These are phyloP conservation scores for Cylindrotheca closterium DNA, from an alignment of 108 stramenopile species.

Conservation along the genomic window DNA sequence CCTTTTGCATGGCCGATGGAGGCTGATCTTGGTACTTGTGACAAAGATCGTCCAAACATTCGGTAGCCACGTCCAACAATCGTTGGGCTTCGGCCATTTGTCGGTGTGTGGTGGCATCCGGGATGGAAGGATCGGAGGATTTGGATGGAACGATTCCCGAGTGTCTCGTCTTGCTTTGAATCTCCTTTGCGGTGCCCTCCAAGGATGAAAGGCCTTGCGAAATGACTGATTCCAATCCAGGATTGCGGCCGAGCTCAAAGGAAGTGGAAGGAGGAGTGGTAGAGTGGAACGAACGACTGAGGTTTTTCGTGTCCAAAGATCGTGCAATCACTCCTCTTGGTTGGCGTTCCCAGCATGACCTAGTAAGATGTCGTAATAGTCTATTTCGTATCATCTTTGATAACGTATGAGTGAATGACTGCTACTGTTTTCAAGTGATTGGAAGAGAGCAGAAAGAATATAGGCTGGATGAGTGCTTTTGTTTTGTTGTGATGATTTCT, in stretches of 20 bases:
- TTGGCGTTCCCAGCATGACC: no score
- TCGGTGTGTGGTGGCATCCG: slow-evolving; percentile 5
- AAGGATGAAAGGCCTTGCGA: slow-evolving; percentile 25
- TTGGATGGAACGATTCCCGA: slow-evolving; percentile 1
- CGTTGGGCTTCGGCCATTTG: slow-evolving; percentile 35
- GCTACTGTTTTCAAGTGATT: no score
- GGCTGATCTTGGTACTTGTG: background rate
- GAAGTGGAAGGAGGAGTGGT: background rate
- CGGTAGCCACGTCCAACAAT: slow-evolving; percentile 23
- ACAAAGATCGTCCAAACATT: slow-evolving; percentile 25
- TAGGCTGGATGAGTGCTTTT: no score
- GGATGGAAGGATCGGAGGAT: background rate
- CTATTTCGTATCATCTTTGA: no score
- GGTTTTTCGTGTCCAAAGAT: no score
- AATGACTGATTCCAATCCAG: slow-evolving; percentile 37
- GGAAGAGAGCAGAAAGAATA: no score
- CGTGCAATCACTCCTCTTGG: no score
- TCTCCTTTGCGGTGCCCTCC: slow-evolving; percentile 20
- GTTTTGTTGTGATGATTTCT: no score
- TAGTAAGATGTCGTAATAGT: no score
- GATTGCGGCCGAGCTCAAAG: slow-evolving; percentile 17
- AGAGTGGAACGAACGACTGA: no score
- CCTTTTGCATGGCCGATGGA: background rate
- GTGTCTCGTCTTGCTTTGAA: slow-evolving; percentile 25
- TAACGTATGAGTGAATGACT: no score